Base-by-base conservation (phyloP, 2,329 filamentous ascomycete genomes). In the Exophiala sp. region DNA sequence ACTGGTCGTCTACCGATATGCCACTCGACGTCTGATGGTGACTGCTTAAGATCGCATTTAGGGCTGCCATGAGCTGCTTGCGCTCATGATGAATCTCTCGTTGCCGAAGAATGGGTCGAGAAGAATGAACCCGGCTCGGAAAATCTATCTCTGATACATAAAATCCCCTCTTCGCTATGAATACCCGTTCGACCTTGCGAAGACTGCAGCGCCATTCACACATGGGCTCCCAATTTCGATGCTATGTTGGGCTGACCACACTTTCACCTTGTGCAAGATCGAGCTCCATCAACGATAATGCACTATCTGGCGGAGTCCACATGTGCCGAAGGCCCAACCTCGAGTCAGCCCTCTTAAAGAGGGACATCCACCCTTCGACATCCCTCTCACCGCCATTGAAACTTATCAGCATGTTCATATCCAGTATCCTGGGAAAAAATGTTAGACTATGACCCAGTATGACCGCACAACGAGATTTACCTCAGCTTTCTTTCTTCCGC, bases 391-490 rank as follows among this genome's bases (percentile, higher is more conserved):
- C 43, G 1, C 50, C 48, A 36, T 63, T 62, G 48, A 56, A 63
- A 18, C 43, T 57, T 3, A 53, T 47, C 61, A 63, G 54, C 61
- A 63, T 62, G 47, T 61, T 57, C 3, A 63, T 40, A 33, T 63
- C 61, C 49, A 47, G 21, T 8, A 56, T 20, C 21, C 56, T 57
- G 40, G 12, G 2, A 16, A 11, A n/a, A 21, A 24, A 36, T 14
- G 21, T 7, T 36, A 9, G 18, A 20, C 18, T 38, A 20, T 5
- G 9, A 6, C 16, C 16, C 16, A 18, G 16, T 18, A 18, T 18
- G 16, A 18, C 16, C 16, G 16, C 16, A 18, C 16, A 18, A 18
- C 16, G 10, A 1, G 10, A 36, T 33, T 49, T n/a, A 54, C 44
- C 51, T 54, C 24, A 45, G 18, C 21, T 33, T 29, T 5, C n/a